phyloP scores from a whole-genome alignment of 352 stramenopile genomes.

The Phytophthora kernoviae region DNA sequence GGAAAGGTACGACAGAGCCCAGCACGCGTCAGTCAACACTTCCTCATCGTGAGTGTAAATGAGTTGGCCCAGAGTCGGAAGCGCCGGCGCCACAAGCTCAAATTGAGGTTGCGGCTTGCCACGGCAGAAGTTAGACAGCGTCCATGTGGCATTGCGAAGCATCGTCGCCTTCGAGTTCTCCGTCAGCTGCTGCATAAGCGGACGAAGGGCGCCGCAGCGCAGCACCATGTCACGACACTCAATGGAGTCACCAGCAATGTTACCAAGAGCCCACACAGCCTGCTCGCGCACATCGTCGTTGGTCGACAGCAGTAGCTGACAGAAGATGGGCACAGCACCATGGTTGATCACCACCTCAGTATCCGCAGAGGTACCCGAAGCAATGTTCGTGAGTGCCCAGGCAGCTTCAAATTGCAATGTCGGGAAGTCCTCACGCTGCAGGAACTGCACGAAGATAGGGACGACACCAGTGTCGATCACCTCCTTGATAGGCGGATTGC shows the following conservation, averaged over 20 bases:
- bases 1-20: slow-evolving; percentile 98
- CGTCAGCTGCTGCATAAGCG: slow-evolving; percentile 95
- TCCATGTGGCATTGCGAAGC: slow-evolving; percentile 99
- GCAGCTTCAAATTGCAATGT: slow-evolving; percentile 98
- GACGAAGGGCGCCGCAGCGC: slow-evolving; percentile 90
- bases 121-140: slow-evolving; percentile 99
- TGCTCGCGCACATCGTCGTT: slow-evolving; percentile 98
- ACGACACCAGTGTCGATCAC: slow-evolving; percentile 99
- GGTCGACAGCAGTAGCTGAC: slow-evolving; percentile 93
- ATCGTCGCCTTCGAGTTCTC: slow-evolving; percentile 97
- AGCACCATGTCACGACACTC: slow-evolving; percentile 97
- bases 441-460: slow-evolving; percentile 98
- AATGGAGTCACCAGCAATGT: slow-evolving; percentile 99
- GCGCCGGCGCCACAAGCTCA: slow-evolving; percentile 87
- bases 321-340: slow-evolving; percentile 98
- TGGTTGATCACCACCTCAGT: slow-evolving; percentile 98
- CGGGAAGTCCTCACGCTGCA: slow-evolving; percentile 94
- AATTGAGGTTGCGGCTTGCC: slow-evolving; percentile 81
- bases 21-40: slow-evolving; percentile 99
- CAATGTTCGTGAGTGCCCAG: slow-evolving; percentile 99
- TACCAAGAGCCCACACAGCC: slow-evolving; percentile 98
- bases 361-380: slow-evolving; percentile 97
- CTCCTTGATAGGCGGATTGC: slow-evolving; percentile 99
- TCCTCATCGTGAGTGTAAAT: slow-evolving; percentile 99
- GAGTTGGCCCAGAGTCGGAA: slow-evolving; percentile 96